Evolutionary conservation across 75 land plant species (phyloP).

Genomic region (Picea glauca): DNA sequence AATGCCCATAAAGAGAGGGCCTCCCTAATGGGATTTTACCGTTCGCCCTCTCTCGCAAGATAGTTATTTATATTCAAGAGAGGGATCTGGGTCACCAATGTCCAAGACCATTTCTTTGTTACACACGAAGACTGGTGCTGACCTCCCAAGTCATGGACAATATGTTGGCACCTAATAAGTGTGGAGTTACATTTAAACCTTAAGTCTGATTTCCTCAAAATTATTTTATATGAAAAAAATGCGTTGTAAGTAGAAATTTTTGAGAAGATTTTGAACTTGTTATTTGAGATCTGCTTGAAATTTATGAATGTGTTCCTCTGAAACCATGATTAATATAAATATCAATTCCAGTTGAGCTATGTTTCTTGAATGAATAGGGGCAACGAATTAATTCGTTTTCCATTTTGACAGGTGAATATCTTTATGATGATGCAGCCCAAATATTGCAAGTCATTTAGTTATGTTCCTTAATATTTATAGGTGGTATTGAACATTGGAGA

Average conservation of each 20-base stretch:
- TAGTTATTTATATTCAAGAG: no score
- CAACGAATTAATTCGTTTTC: not conserved
- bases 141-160: not conserved
- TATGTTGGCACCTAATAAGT: not conserved
- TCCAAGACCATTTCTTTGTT: not conserved
- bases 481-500: constrained; percentile 1
- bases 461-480: not conserved
- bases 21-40: no score
- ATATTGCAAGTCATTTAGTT: constrained; percentile 5
- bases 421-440: not conserved
- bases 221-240: no score
- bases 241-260: no score
- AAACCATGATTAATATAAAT: no score
- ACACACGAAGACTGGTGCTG: not conserved
- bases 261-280: not conserved
- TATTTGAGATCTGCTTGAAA: not conserved
- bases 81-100: no score
- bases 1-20: no score
- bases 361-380: not conserved
- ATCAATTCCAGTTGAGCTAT: not conserved
- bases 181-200: no score
- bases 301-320: not conserved
- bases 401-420: constrained; percentile 1
- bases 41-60: no score
- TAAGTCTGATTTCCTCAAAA: no score